phyloP scores from a whole-genome alignment of 2,329 filamentous ascomycete genomes.

The Pseudocercospora cruenta region DNA sequence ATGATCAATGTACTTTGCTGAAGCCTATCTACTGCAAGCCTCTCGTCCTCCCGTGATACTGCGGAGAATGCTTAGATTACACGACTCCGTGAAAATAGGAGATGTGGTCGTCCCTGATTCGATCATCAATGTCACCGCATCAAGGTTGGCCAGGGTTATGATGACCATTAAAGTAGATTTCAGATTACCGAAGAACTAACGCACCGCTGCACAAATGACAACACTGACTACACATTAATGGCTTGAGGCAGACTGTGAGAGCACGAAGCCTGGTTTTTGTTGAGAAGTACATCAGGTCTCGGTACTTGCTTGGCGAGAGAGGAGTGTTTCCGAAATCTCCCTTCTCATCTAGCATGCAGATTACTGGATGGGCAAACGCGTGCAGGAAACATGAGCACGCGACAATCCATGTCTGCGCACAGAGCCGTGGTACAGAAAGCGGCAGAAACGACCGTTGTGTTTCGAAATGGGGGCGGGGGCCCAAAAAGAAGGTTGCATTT shows the following conservation, averaged over 20 bases:
- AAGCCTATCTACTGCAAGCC: neutral
- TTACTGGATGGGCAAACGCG: neutral
- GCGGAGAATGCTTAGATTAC: neutral
- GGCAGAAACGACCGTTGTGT: conserved; percentile 6
- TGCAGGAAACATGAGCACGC: neutral
- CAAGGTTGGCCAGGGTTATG: neutral
- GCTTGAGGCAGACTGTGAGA: neutral
- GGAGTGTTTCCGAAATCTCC: neutral
- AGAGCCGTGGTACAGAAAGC: neutral
- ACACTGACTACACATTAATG: neutral
- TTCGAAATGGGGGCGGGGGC: neutral
- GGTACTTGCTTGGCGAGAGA: neutral
- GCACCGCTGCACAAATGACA: neutral
- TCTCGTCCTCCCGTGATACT: neutral
- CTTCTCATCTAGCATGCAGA: neutral
- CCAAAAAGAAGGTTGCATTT: neutral
- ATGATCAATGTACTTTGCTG: conserved; percentile 8
- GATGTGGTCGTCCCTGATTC: neutral
- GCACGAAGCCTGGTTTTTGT: neutral
- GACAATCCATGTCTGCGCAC: neutral
- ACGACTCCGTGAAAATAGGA: neutral
- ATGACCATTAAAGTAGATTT: conserved; percentile 2
- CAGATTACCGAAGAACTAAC: conserved; percentile 1
- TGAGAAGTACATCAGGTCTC: neutral
- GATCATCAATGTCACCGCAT: neutral